Conservation (phyloP, 2,329 filamentous ascomycete genomes). For the Canariomyces notabilis region DNA sequence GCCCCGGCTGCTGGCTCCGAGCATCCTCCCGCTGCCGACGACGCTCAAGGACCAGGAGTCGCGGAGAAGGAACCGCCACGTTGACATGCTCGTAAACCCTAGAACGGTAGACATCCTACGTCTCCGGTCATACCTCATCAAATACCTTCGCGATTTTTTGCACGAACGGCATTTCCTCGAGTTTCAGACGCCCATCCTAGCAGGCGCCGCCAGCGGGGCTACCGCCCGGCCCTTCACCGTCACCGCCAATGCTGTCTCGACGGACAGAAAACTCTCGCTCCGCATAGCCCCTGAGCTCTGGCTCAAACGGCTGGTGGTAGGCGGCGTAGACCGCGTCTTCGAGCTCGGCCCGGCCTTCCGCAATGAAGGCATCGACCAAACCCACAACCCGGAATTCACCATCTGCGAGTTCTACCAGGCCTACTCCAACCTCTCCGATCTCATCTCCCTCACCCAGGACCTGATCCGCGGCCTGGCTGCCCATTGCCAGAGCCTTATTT, state of each 20-base stretch:
- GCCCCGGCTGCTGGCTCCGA: constrained; percentile 69
- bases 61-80: constrained; percentile 70
- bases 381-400: constrained; percentile 95
- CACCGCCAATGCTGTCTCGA: constrained; percentile 61
- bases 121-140: constrained; percentile 69
- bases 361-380: constrained; percentile 86
- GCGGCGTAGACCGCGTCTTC: constrained; percentile 82
- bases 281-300: constrained; percentile 92
- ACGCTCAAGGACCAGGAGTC: constrained; percentile 66
- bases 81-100: constrained; percentile 77
- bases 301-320: constrained; percentile 86
- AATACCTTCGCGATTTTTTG: constrained; percentile 69
- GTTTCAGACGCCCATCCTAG: constrained; percentile 85
- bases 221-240: constrained; percentile 81
- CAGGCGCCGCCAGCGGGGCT: constrained; percentile 78
- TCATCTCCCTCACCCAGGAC: constrained; percentile 71
- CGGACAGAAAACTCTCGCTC: constrained; percentile 64
- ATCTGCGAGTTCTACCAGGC: constrained; percentile 96
- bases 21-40: constrained; percentile 72
- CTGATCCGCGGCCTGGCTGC: constrained; percentile 58
- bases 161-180: constrained; percentile 70
- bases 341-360: constrained; percentile 91
- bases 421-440: constrained; percentile 68
- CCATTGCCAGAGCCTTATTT: constrained; percentile 44
- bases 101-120: constrained; percentile 63